Conservation (phyloP, 2,329 filamentous ascomycete genomes). For the Cercospora sesami region DNA sequence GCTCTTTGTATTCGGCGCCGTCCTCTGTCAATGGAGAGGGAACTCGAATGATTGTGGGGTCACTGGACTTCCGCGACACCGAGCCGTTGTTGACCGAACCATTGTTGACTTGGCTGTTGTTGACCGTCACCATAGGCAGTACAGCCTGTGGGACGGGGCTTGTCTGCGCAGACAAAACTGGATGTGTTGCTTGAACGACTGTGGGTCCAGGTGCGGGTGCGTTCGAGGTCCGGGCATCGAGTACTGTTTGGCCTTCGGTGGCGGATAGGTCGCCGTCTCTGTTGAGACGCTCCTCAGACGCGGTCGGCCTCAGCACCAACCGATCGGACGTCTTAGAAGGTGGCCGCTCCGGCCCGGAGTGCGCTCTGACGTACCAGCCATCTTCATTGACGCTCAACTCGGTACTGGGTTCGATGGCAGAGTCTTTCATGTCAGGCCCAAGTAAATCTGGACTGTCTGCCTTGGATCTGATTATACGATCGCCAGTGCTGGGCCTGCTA, state of each 20-base stretch:
- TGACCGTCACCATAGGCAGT: conserved; percentile 20
- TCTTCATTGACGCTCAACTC: conserved; percentile 31
- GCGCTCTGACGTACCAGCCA: conserved; percentile 30
- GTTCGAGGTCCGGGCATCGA: conserved; percentile 15
- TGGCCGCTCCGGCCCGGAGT: conserved; percentile 22
- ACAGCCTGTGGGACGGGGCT: conserved; percentile 26
- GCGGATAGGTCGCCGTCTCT: conserved; percentile 17
- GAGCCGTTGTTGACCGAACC: conserved; percentile 53
- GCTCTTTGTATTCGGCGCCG: conserved; percentile 67
- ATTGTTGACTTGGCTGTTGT: background rate
- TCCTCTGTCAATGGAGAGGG: conserved; percentile 30
- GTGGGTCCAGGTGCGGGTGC: background rate
- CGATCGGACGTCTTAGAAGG: conserved; percentile 29
- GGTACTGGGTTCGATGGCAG: conserved; percentile 31
- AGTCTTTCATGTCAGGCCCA: conserved; percentile 30
- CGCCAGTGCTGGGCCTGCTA: conserved; percentile 37
- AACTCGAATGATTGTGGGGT: conserved; percentile 24
- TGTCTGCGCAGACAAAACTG: background rate
- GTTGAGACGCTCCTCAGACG: conserved; percentile 33
- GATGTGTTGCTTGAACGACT: background rate
- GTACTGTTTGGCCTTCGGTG: conserved; percentile 14
- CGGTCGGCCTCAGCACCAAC: conserved; percentile 37
- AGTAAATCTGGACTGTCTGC: conserved; percentile 17
- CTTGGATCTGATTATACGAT: conserved; percentile 31
- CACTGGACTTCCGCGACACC: conserved; percentile 39